Percentiles rank a stretch among this genome's conserved stretches.
phyloP scores from a whole-genome alignment of 441 rosid genomes.

The Bocquillonia castaneifolia region DNA sequence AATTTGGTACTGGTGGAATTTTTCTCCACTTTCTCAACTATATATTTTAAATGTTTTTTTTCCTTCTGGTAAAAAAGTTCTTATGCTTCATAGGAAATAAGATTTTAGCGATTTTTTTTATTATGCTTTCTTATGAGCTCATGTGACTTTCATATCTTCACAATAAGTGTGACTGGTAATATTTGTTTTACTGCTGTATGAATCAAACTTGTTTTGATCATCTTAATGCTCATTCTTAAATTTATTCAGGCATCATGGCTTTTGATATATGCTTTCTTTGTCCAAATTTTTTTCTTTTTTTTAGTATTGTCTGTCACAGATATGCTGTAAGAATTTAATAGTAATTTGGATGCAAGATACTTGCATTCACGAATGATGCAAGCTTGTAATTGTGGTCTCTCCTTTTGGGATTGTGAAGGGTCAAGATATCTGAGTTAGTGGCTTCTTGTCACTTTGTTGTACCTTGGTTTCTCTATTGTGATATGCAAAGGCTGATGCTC shows the following conservation, averaged over 20 bases:
- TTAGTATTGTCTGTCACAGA: neutral
- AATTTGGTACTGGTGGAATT: neutral
- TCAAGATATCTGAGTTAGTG: neutral
- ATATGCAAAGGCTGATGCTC: neutral
- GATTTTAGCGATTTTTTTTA: neutral
- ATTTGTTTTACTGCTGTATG: neutral
- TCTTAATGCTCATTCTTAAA: neutral
- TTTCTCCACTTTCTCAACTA: neutral
- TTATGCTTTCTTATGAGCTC: neutral
- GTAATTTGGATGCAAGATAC: neutral
- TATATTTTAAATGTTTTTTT: too few relatives aligned
- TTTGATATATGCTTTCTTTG: too few relatives aligned
- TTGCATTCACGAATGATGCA: neutral
- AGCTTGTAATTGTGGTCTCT: conserved; percentile 7
- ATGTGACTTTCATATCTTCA: neutral
- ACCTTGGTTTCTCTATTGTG: neutral
- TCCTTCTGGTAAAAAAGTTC: neutral
- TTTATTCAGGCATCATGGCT: neutral
- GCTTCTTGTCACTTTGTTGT: neutral
- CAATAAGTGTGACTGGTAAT: neutral
- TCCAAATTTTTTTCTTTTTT: neutral
- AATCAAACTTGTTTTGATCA: neutral
- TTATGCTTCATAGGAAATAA: neutral
- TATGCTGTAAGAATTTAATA: neutral
- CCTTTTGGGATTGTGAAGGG: neutral